phyloP scores from a whole-genome alignment of 2,329 filamentous ascomycete species.

The Fusarium kyushuense region DNA sequence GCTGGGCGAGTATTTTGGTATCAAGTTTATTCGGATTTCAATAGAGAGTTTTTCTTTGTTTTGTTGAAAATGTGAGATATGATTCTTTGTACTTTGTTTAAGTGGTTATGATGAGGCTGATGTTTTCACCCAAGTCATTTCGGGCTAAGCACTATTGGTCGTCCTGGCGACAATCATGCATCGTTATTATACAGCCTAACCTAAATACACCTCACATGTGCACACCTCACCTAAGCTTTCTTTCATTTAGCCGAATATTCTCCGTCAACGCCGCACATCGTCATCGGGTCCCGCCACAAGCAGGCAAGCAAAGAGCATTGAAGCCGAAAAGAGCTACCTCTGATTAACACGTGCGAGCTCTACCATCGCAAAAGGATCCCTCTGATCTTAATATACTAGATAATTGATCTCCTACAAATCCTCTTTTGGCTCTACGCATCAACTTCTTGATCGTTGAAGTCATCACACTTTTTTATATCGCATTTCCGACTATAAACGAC shows the following conservation, averaged over 20 bases:
- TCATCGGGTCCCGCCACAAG: constrained; percentile 46
- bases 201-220: background rate
- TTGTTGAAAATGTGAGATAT: background rate
- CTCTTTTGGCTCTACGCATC: background rate
- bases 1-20: constrained; percentile 53
- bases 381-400: background rate
- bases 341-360: constrained; percentile 31
- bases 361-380: background rate
- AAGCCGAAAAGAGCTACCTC: constrained; percentile 36
- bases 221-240: background rate
- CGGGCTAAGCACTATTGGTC: constrained; percentile 37
- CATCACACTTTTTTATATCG: background rate
- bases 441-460: background rate
- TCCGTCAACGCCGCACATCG: constrained; percentile 38
- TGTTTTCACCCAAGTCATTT: constrained; percentile 22
- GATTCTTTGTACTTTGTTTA: constrained; percentile 3
- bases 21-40: background rate
- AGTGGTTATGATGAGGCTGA: constrained; percentile 13
- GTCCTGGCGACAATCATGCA: constrained; percentile 50
- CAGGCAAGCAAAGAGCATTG: constrained; percentile 20
- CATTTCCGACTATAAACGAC: background rate
- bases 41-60: background rate
- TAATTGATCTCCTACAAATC: constrained; percentile 1
- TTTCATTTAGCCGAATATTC: constrained; percentile 33
- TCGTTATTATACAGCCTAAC: background rate